Evolutionary conservation across 2,329 filamentous ascomycete species (phyloP).

Genomic region (Trematosphaeria pertusa): DNA sequence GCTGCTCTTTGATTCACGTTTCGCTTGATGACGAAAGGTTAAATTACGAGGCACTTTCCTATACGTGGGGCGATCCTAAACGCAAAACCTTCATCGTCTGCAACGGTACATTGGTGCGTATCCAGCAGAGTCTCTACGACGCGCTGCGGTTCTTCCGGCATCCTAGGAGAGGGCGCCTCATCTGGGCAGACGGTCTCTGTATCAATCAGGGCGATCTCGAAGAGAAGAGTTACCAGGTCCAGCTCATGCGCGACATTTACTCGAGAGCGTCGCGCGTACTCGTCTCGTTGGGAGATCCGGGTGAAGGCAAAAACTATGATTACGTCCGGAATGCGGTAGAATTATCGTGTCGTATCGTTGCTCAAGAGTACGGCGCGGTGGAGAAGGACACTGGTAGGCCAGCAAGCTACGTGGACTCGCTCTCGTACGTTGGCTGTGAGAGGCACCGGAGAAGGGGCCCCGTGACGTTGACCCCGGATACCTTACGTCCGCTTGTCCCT

Average conservation of each 20-base stretch:
- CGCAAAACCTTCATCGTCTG: not conserved
- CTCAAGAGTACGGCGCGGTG: constrained; percentile 1
- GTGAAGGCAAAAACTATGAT: too few relatives aligned
- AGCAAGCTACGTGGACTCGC: constrained; percentile 2
- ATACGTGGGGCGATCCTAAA: constrained; percentile 6
- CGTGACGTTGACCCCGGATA: too few relatives aligned
- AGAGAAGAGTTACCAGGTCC: constrained; percentile 21
- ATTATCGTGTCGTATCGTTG: not conserved
- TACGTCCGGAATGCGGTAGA: not conserved
- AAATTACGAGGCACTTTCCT: constrained; percentile 7
- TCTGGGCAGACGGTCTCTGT: constrained; percentile 36
- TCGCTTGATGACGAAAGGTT: constrained; percentile 1
- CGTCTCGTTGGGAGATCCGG: constrained; percentile 3
- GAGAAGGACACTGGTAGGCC: not conserved
- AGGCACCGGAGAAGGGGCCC: too few relatives aligned
- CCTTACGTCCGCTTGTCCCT: too few relatives aligned
- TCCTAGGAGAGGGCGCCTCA: not conserved
- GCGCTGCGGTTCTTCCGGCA: constrained; percentile 1
- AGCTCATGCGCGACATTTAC: constrained; percentile 23
- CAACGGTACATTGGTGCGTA: not conserved
- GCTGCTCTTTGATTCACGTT: constrained; percentile 1
- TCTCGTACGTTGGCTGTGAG: too few relatives aligned
- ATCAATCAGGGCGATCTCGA: constrained; percentile 27
- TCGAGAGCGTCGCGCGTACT: not conserved
- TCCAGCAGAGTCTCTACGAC: constrained; percentile 1